Evolutionary conservation across 257 asterid genomes (phyloP).

Genomic region (Parsonsia alboflavescens): DNA sequence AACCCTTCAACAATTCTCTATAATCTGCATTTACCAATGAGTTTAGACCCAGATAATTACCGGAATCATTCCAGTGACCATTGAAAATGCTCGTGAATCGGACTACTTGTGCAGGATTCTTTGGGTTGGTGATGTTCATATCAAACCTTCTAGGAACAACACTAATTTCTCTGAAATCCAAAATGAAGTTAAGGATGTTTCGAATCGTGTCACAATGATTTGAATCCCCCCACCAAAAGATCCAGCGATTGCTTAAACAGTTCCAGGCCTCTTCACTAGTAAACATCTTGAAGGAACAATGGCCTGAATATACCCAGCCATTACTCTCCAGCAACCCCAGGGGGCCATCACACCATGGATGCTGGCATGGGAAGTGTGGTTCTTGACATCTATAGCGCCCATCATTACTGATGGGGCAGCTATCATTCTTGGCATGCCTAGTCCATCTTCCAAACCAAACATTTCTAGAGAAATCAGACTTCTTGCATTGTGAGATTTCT

Average conservation of each 20-base stretch:
- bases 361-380: constrained; percentile 50
- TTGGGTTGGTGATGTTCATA: constrained; percentile 70
- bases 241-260: constrained; percentile 61
- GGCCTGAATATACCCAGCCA: constrained; percentile 90
- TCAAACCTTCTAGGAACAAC: constrained; percentile 62
- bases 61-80: constrained; percentile 58
- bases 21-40: constrained; percentile 48
- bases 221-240: constrained; percentile 99
- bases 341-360: constrained; percentile 80
- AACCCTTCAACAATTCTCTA: constrained; percentile 38
- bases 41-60: constrained; percentile 68
- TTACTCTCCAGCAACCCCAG: constrained; percentile 73
- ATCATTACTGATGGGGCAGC: constrained; percentile 52
- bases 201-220: constrained; percentile 87
- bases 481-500: constrained; percentile 45
- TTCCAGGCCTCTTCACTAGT: constrained; percentile 53
- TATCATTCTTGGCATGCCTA: constrained; percentile 61
- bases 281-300: constrained; percentile 78
- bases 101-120: constrained; percentile 48
- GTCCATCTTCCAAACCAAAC: constrained; percentile 96
- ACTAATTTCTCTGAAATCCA: constrained; percentile 41
- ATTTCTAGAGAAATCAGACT: constrained; percentile 44
- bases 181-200: constrained; percentile 59
- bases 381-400: constrained; percentile 81
- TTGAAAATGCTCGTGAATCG: constrained; percentile 81